phyloP scores from a whole-genome alignment of 2,329 filamentous ascomycete species.

The Aureobasidium melanogenum region DNA sequence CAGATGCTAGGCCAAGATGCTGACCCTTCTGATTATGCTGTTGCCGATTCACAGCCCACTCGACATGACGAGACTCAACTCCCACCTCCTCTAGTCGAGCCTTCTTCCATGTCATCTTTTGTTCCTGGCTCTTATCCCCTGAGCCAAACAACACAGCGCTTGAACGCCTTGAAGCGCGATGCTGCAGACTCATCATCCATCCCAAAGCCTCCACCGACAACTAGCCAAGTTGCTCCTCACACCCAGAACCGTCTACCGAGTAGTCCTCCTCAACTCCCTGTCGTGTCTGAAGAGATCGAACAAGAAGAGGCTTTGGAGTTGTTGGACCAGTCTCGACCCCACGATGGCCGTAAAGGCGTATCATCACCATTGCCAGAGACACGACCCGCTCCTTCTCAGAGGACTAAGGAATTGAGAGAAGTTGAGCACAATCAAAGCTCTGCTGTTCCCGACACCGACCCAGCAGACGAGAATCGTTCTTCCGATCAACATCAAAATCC shows the following conservation, averaged over 20 bases:
- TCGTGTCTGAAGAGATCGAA: not conserved
- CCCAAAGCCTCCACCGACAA: conserved; percentile 15
- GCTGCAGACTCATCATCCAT: conserved; percentile 16
- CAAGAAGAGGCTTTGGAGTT: not conserved
- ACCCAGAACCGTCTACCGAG: conserved; percentile 25
- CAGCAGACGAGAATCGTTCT: conserved; percentile 5
- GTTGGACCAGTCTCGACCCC: not conserved
- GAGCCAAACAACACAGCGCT: conserved; percentile 15
- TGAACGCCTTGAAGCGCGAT: not conserved
- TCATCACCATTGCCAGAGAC: conserved; percentile 13
- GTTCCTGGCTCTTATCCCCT: conserved; percentile 28
- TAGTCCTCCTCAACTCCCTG: conserved; percentile 23
- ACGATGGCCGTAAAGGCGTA: not conserved
- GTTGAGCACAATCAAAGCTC: not conserved
- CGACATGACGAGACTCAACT: conserved; percentile 20
- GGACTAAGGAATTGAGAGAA: not conserved
- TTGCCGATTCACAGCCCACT: conserved; percentile 39
- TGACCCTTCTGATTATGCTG: conserved; percentile 24
- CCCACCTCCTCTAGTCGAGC: conserved; percentile 24
- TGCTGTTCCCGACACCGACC: conserved; percentile 24
- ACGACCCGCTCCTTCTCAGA: not conserved
- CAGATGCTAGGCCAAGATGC: not conserved
- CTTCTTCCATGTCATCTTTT: conserved; percentile 27
- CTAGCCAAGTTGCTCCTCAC: conserved; percentile 11
- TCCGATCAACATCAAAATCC: conserved; percentile 2